Evolutionary conservation across 2,329 filamentous ascomycete genomes (phyloP).

Genomic region (Conoideocrella luteorostrata): DNA sequence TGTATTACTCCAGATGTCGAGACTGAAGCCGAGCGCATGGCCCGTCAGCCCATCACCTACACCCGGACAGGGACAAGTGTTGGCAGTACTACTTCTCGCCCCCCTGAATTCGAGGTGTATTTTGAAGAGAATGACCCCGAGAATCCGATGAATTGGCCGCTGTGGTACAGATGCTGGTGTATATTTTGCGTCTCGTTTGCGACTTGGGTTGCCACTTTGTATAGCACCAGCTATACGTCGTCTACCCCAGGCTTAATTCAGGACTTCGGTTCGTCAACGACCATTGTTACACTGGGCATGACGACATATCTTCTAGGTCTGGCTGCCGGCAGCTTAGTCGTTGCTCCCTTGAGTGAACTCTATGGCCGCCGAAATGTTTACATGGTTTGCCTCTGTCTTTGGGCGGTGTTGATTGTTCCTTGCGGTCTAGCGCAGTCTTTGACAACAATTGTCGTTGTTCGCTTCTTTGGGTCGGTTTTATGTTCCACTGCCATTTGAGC

Average conservation of each 20-base stretch:
- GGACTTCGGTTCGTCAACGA: conserved; percentile 56
- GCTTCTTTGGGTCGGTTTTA: conserved; percentile 60
- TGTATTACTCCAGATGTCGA: conserved; percentile 30
- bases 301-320: conserved; percentile 75
- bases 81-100: conserved; percentile 35
- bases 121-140: conserved; percentile 58
- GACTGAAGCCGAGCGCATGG: conserved; percentile 32
- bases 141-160: conserved; percentile 64
- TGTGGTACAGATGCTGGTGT: conserved; percentile 38
- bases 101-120: conserved; percentile 64
- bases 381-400: conserved; percentile 55
- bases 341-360: conserved; percentile 69
- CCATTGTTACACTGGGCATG: conserved; percentile 65
- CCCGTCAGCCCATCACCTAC: conserved; percentile 39
- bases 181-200: conserved; percentile 39
- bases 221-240: conserved; percentile 73
- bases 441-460: conserved; percentile 59
- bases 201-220: conserved; percentile 54
- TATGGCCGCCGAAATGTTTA: conserved; percentile 66
- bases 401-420: conserved; percentile 64
- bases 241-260: conserved; percentile 61
- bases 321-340: conserved; percentile 62
- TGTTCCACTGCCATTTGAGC: no score
- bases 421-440: conserved; percentile 64
- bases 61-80: conserved; percentile 36